Conservation (phyloP, 805 yeast species). For the Kuraishia ogatae region DNA sequence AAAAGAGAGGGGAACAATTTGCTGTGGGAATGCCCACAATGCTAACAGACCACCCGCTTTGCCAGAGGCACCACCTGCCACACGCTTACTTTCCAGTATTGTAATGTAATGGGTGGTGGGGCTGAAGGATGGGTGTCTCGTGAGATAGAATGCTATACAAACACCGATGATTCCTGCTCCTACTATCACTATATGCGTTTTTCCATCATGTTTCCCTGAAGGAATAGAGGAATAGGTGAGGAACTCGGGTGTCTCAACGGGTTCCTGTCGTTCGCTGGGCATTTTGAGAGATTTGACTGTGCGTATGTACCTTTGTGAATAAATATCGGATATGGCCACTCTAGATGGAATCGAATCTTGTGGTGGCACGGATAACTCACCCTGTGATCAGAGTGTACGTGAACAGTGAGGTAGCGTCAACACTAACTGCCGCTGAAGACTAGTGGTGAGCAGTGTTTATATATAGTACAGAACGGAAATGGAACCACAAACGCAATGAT, state of each 20-base stretch:
- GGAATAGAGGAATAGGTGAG: conserved; percentile 26
- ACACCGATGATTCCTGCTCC: conserved; percentile 98
- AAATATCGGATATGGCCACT: too few relatives aligned
- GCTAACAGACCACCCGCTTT: conserved; percentile 96
- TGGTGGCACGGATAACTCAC: too few relatives aligned
- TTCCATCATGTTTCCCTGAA: conserved; percentile 44
- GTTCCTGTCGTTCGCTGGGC: not conserved
- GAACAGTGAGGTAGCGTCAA: too few relatives aligned
- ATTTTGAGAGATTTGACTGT: not conserved
- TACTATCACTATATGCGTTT: conserved; percentile 72
- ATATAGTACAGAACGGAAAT: too few relatives aligned
- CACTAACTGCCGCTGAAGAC: too few relatives aligned
- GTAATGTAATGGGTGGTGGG: conserved; percentile 72
- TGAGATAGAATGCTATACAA: conserved; percentile 84
- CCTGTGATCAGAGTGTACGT: too few relatives aligned
- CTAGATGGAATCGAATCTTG: too few relatives aligned
- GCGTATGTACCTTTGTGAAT: not conserved
- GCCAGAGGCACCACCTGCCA: conserved; percentile 97
- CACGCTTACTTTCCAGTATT: conserved; percentile 78
- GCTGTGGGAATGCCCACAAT: conserved; percentile 95
- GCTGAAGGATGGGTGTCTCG: conserved; percentile 74
- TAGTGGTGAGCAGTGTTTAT: too few relatives aligned
- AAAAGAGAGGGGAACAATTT: conserved; percentile 83
- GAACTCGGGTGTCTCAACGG: not conserved
- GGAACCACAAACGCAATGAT: too few relatives aligned